These are phyloP conservation scores for Tolypocladium album DNA, from an alignment of 2,329 filamentous ascomycete genomes.

Conservation along the genomic window DNA sequence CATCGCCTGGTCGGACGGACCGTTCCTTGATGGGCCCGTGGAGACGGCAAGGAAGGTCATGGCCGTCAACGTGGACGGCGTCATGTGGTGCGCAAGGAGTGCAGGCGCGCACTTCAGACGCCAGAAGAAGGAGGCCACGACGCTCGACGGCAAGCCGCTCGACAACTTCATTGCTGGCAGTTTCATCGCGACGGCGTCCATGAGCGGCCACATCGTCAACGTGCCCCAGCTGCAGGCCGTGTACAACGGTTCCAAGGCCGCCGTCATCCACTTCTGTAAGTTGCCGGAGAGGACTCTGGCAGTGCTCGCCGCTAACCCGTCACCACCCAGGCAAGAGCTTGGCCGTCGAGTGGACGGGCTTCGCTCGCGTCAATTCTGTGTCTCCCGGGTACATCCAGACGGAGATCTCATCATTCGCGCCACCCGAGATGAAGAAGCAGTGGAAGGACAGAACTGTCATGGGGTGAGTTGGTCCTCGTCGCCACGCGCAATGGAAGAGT, in stretches of 20 bases:
- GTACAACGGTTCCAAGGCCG: slow-evolving; percentile 66
- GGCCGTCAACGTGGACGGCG: slow-evolving; percentile 62
- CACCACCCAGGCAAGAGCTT: slow-evolving; percentile 40
- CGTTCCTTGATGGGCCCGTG: slow-evolving; percentile 54
- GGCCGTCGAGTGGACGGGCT: slow-evolving; percentile 67
- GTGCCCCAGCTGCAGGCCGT: slow-evolving; percentile 64
- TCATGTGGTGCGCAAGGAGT: slow-evolving; percentile 65
- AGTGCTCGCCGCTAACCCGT: background rate
- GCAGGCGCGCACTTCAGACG: slow-evolving; percentile 60
- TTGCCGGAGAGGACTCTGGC: background rate
- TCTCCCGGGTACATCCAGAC: slow-evolving; percentile 70
- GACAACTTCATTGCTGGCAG: slow-evolving; percentile 52
- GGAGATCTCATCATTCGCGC: slow-evolving; percentile 57
- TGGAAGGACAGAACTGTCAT: slow-evolving; percentile 76
- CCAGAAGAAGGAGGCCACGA: slow-evolving; percentile 58
- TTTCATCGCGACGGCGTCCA: slow-evolving; percentile 70
- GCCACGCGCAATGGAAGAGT: background rate
- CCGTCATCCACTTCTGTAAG: slow-evolving; percentile 46
- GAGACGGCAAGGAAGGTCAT: slow-evolving; percentile 59
- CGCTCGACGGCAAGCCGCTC: slow-evolving; percentile 49
- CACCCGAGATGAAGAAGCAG: slow-evolving; percentile 55
- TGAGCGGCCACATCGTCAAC: slow-evolving; percentile 70
- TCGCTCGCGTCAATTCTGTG: slow-evolving; percentile 61
- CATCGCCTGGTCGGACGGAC: slow-evolving; percentile 60
- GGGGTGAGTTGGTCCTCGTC: slow-evolving; percentile 34